Conservation (phyloP, 2,329 filamentous ascomycete genomes). For the Orbilia blumenaviensis region DNA sequence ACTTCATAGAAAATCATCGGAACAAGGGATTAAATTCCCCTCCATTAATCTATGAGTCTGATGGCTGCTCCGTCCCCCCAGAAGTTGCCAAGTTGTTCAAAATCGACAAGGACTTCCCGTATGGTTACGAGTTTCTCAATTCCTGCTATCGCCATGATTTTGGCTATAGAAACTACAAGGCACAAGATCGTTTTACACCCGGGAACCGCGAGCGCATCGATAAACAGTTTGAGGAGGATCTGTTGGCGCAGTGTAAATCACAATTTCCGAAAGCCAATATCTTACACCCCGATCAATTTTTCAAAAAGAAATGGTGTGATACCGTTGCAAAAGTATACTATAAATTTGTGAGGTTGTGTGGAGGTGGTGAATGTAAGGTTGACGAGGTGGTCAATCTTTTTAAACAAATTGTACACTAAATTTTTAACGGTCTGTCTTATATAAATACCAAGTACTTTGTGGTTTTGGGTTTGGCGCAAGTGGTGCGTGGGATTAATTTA, state of each 20-base stretch:
- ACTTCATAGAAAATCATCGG: slow-evolving; percentile 16
- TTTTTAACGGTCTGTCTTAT: no score
- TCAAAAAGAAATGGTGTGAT: slow-evolving; percentile 15
- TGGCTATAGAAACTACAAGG: slow-evolving; percentile 67
- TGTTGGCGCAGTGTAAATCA: slow-evolving; percentile 7
- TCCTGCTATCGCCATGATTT: slow-evolving; percentile 68
- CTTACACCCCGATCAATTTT: neutral
- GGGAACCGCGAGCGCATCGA: slow-evolving; percentile 64
- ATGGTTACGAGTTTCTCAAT: slow-evolving; percentile 27
- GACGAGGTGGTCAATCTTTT: neutral
- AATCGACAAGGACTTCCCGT: slow-evolving; percentile 28
- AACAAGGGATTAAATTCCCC: slow-evolving; percentile 4
- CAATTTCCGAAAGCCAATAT: slow-evolving; percentile 10
- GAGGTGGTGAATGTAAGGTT: slow-evolving; percentile 2
- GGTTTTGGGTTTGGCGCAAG: no score
- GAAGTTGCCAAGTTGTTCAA: slow-evolving; percentile 4
- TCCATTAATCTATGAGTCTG: slow-evolving; percentile 19
- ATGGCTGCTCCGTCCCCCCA: slow-evolving; percentile 35
- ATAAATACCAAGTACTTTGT: no score
- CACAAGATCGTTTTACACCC: slow-evolving; percentile 64
- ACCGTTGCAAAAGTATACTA: slow-evolving; percentile 17
- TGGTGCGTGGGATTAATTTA: no score
- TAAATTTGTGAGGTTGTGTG: slow-evolving; percentile 27
- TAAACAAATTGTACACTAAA: neutral
- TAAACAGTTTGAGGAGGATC: slow-evolving; percentile 61